phyloP scores from a whole-genome alignment of 495 filamentous ascomycete species.

The Usnea hakonensis region DNA sequence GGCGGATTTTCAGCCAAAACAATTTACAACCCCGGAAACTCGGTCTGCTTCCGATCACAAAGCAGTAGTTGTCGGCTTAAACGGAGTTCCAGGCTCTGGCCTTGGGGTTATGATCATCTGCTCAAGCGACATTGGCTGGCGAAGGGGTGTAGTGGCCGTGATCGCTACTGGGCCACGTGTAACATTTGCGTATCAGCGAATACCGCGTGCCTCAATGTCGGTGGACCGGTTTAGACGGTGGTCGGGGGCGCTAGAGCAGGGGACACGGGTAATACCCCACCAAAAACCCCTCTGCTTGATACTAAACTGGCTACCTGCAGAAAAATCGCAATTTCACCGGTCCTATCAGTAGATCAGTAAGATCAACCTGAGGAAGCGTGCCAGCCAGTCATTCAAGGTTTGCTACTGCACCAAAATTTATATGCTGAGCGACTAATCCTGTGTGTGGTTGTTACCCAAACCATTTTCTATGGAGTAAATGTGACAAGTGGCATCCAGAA shows the following conservation, averaged over 20 bases:
- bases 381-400: too few relatives aligned
- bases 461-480: too few relatives aligned
- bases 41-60: conserved; percentile 23
- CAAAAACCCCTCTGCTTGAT: not conserved
- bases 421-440: too few relatives aligned
- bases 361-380: not conserved
- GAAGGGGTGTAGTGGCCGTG: conserved; percentile 1
- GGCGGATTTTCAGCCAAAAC: conserved; percentile 20
- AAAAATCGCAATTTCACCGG: not conserved
- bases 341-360: not conserved
- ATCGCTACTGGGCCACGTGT: conserved; percentile 6
- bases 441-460: too few relatives aligned
- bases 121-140: not conserved
- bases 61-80: conserved; percentile 48
- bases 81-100: conserved; percentile 55
- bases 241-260: not conserved
- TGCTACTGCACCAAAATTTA: not conserved
- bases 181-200: conserved; percentile 1
- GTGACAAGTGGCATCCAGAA: too few relatives aligned
- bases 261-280: not conserved
- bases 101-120: not conserved
- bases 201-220: not conserved
- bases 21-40: conserved; percentile 18
- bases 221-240: not conserved
- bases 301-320: not conserved